Evolutionary conservation across 1,284 basidiomycete genomes (phyloP).

Genomic region (Boletus holoroseus): DNA sequence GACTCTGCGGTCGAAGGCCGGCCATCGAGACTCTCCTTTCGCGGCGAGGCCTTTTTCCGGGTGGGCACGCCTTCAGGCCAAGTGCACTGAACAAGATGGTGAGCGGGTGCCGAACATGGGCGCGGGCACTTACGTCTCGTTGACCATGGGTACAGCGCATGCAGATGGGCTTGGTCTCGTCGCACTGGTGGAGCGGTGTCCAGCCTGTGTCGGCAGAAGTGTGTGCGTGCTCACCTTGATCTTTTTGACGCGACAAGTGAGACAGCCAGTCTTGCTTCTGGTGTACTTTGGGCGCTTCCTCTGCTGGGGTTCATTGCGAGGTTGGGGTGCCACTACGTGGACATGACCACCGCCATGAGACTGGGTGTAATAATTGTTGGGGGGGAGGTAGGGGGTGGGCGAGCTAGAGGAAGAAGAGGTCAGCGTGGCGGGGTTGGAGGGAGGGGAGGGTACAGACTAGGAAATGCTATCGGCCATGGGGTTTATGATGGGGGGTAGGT

Average conservation of each 20-base stretch:
- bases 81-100: conserved; percentile 52
- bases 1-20: conserved; percentile 61
- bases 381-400: conserved; percentile 42
- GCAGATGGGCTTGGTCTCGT: conserved; percentile 76
- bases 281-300: conserved; percentile 83
- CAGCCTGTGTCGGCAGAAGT: conserved; percentile 6
- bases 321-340: conserved; percentile 44
- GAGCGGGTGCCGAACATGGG: conserved; percentile 14
- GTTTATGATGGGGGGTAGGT: conserved; percentile 39
- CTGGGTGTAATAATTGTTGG: conserved; percentile 43
- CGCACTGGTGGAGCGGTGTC: conserved; percentile 50
- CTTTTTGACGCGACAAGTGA: conserved; percentile 82
- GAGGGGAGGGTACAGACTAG: conserved; percentile 44
- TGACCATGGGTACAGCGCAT: conserved; percentile 74
- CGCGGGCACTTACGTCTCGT: conserved; percentile 50
- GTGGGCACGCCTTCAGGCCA: conserved; percentile 71
- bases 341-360: conserved; percentile 38
- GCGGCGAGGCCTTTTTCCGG: conserved; percentile 49
- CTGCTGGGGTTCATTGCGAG: conserved; percentile 48
- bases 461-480: conserved; percentile 55
- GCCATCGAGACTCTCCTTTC: conserved; percentile 47
- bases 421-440: conserved; percentile 8
- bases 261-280: conserved; percentile 77
- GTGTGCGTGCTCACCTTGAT: conserved; percentile 58
- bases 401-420: conserved; percentile 22